Evolutionary conservation across 345 rosid genomes (phyloP), one percentile per base, ranked within the genome.

Genomic region (Salix suchowensis): DNA sequence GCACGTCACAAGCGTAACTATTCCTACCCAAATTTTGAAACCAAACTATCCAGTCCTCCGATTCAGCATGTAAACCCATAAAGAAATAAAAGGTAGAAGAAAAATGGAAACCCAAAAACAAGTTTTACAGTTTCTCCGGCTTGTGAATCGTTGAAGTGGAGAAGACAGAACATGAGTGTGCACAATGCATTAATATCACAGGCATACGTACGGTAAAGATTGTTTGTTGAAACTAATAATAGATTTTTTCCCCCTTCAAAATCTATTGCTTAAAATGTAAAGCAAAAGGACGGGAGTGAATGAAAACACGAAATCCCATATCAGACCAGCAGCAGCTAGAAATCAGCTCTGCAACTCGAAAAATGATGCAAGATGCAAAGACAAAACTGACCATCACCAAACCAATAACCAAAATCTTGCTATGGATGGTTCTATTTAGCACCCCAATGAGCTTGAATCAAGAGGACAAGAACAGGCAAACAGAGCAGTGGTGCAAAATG

Each of bases 1-100:
- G 74, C 81, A 39, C 54, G 66, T 71, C 61, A 78, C 89, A 83
- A 87, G 85, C 84, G 76, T 77, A 77, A 82, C 85, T 75, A 78
- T 79, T 87, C 82, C 80, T 84, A 76, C 36, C 85, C 81, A 81
- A 82, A 71, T 24, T 30, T 68, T 40, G 64, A 40, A 67, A 21
- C 28, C 58, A 61, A 62, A 34, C 32, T 30, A 39, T 71, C 80
- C 75, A 80, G 46, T 11, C 83, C 84, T 82, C 72, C 61, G 72
- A 66, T 81, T 86, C 86, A 79, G 81, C 74, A 79, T 37, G 73
- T 37, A 39, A 58, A 61, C 50, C 70, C 70, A 12, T 28, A 76
- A 74, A 40, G 44, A 24, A 48, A 16, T 18, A 71, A 4, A 32
- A 42, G 14, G 5, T 21, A 50, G 52, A 37, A 40, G 72, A 65